Percentiles rank a stretch among this genome's conserved stretches.
Conservation (phyloP, 148 eudicot genomes). For the Vaccinium corymbosum region DNA sequence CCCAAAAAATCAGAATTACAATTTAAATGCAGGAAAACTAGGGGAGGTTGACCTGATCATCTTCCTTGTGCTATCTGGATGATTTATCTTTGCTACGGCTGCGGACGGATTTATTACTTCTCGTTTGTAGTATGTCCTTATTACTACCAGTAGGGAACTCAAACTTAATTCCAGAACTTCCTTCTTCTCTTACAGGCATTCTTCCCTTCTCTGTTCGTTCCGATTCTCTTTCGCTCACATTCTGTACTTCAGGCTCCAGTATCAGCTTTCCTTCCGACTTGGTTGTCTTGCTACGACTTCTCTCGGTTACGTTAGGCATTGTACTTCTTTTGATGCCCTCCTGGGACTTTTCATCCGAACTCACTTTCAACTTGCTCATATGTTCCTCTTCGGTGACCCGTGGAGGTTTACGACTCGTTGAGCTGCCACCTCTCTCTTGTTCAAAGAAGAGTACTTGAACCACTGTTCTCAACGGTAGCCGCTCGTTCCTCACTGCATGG, state of each 20-base stretch:
- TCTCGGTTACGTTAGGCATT: not conserved
- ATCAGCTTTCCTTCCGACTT: not conserved
- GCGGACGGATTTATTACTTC: conserved; percentile 10
- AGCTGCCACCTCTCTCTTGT: conserved; percentile 29
- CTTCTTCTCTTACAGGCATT: conserved; percentile 10
- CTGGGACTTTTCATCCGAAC: conserved; percentile 10
- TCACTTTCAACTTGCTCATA: conserved; percentile 11
- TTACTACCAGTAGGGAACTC: not conserved
- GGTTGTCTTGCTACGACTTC: not conserved
- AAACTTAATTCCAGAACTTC: conserved; percentile 18
- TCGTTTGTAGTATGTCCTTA: conserved; percentile 2
- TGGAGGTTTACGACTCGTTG: conserved; percentile 13
- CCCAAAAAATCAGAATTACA: not conserved
- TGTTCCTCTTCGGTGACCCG: not conserved
- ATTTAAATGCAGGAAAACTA: not conserved
- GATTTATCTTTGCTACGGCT: conserved; percentile 11
- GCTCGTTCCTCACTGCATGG: conserved; percentile 55
- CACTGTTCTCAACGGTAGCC: conserved; percentile 54
- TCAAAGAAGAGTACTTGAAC: conserved; percentile 60
- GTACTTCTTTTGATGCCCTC: conserved; percentile 7
- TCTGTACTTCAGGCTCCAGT: not conserved
- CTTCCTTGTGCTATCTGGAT: conserved; percentile 6
- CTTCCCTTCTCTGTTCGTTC: conserved; percentile 10
- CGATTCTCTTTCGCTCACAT: not conserved
- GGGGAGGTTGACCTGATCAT: not conserved